phyloP scores from a whole-genome alignment of 2,329 filamentous ascomycete genomes.

The Alternaria sp. region DNA sequence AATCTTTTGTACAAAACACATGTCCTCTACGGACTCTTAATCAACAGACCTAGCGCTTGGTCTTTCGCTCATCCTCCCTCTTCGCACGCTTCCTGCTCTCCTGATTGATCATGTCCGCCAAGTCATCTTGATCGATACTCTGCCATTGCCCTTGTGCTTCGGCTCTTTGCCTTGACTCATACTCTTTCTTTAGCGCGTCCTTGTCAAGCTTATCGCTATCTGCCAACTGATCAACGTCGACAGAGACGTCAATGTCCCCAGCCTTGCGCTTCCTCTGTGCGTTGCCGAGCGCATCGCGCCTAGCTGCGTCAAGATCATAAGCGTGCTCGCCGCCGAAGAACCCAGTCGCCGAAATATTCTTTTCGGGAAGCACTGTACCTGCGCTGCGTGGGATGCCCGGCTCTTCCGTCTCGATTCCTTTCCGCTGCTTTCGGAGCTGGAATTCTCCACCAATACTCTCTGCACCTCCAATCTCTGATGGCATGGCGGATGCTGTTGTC shows the following conservation, averaged over 20 bases:
- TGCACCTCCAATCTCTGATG: conserved; percentile 78
- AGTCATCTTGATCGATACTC: conserved; percentile 84
- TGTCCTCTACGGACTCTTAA: conserved; percentile 17
- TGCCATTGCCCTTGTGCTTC: conserved; percentile 69
- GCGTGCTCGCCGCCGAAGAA: conserved; percentile 96
- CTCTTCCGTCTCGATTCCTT: conserved; percentile 87
- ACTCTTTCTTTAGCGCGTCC: conserved; percentile 81
- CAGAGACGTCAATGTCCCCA: conserved; percentile 90
- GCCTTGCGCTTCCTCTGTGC: conserved; percentile 86
- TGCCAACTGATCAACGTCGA: conserved; percentile 83
- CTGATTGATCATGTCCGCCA: conserved; percentile 94
- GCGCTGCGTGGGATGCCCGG: conserved; percentile 74
- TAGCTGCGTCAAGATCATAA: conserved; percentile 79
- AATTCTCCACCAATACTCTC: conserved; percentile 86
- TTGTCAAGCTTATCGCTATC: conserved; percentile 81
- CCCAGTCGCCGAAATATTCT: conserved; percentile 82
- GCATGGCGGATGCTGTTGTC: conserved; percentile 78
- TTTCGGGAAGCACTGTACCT: conserved; percentile 90
- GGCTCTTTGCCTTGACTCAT: conserved; percentile 74
- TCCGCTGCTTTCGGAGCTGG: conserved; percentile 83
- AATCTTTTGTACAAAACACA: conserved; percentile 35
- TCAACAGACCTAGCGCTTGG: conserved; percentile 57
- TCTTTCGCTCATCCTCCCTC: conserved; percentile 80
- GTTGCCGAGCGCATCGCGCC: conserved; percentile 75
- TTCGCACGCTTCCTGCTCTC: conserved; percentile 91